Evolutionary conservation across 257 asterid species (phyloP).

Genomic region (Solanum arcanum): DNA sequence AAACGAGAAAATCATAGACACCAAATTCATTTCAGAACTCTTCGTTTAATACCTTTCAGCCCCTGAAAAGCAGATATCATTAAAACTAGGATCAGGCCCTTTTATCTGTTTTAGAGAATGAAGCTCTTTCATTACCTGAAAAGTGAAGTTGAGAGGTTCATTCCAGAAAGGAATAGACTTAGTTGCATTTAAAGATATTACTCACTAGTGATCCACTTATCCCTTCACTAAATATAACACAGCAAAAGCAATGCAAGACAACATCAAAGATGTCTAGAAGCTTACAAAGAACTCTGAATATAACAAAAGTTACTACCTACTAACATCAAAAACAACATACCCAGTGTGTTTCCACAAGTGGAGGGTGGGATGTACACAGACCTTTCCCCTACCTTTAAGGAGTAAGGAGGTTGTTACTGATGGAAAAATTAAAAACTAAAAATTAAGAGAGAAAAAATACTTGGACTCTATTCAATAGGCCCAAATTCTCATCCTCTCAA

Average conservation of each 20-base stretch:
- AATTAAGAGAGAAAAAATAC: background rate
- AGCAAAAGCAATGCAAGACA: background rate
- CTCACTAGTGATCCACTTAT: background rate
- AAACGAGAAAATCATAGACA: background rate
- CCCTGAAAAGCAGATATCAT: slow-evolving; percentile 86
- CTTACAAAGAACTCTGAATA: background rate
- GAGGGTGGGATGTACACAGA: background rate
- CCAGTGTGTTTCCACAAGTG: background rate
- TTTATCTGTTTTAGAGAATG: slow-evolving; percentile 57
- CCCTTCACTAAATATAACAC: background rate
- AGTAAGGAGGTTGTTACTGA: background rate
- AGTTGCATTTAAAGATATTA: background rate
- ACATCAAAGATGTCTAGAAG: slow-evolving; percentile 10
- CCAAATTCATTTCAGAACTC: background rate
- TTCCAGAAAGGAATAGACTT: background rate
- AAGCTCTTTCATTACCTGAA: slow-evolving; percentile 54
- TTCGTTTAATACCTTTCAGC: slow-evolving; percentile 60
- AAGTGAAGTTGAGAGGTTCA: background rate
- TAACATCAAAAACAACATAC: background rate
- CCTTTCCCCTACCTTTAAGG: background rate
- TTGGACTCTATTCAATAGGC: background rate
- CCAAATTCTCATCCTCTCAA: background rate
- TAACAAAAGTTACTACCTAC: background rate
- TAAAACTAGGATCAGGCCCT: slow-evolving; percentile 83
- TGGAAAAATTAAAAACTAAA: background rate